Evolutionary conservation across 179 eudicot species (phyloP), one percentile per base, ranked within the genome.

Genomic region (Gypsophila paniculata): DNA sequence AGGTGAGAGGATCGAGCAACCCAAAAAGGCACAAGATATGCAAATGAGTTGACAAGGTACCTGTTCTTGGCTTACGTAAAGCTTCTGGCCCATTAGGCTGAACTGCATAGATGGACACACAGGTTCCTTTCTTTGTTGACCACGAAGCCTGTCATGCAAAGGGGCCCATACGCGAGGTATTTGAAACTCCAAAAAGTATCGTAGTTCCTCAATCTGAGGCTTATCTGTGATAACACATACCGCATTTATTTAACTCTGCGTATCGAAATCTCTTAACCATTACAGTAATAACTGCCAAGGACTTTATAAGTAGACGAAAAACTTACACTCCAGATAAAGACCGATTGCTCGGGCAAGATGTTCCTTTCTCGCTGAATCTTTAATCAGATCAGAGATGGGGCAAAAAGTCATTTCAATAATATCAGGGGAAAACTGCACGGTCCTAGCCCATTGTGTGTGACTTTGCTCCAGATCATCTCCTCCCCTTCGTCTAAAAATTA

Each of bases 31-130:
- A 32, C 52, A 46, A 49, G 22, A 25, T 26, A 68, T 54, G 34
- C 68, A 26, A 51, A 36, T 22, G 13, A 5, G 6, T 22, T 11
- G 42, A 21, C 73, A 77, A 78, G 19, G 32, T 86, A 90, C 98
- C 87, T 92, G 98, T 72, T 92, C 96, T 81, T 88, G 94, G 90
- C 91, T 87, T 69, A 91, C 73, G 72, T 91, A 89, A 66, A 91
- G 90, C 85, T 91, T 91, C 64, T 89, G 96, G 23, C 97, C 97
- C 96, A 91, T 91, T 77, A 91, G 82, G 85, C 97, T 91, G 76
- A 91, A 91, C 80, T 91, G 97, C 83, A 91, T 80, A 49, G 91
- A 85, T 22, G 97, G 97, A 77, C 97, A 91, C 60, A 91, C 92
- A 49, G 97, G 97, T 69, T 89, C 97, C 84, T 87, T 91, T 73